phyloP scores from a whole-genome alignment of 331 rosid genomes.

The Malus hybrid region DNA sequence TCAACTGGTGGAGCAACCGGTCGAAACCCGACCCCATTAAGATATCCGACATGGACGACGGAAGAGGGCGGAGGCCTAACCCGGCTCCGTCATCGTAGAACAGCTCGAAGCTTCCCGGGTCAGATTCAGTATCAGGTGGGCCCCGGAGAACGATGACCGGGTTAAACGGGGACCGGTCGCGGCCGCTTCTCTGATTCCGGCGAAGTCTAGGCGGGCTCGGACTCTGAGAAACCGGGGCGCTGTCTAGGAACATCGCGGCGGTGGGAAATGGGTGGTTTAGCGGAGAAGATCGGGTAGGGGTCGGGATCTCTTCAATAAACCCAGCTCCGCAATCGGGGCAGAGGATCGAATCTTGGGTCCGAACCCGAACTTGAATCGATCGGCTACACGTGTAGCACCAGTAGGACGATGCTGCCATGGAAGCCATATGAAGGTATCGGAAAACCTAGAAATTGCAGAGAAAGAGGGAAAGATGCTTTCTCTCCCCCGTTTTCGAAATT shows the following conservation, averaged over 20 bases:
- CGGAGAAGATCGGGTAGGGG: slow-evolving; percentile 26
- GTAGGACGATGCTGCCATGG: slow-evolving; percentile 37
- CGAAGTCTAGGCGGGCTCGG: slow-evolving; percentile 27
- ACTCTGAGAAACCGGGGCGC: slow-evolving; percentile 18
- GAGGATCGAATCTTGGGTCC: slow-evolving; percentile 19
- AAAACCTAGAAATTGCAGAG: slow-evolving; percentile 6
- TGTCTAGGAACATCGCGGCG: slow-evolving; percentile 30
- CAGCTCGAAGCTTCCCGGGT: slow-evolving; percentile 49
- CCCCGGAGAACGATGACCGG: slow-evolving; percentile 60
- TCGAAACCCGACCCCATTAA: slow-evolving; percentile 68
- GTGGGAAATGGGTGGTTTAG: slow-evolving; percentile 30
- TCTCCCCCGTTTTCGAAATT: background rate
- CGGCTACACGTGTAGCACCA: slow-evolving; percentile 60
- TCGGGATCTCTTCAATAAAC: slow-evolving; percentile 45
- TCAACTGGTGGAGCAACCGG: slow-evolving; percentile 52
- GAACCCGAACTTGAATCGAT: slow-evolving; percentile 31
- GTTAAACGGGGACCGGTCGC: slow-evolving; percentile 54
- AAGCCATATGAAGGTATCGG: slow-evolving; percentile 26
- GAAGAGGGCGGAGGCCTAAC: slow-evolving; percentile 49
- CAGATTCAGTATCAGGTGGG: slow-evolving; percentile 30
- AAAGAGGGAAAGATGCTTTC: background rate
- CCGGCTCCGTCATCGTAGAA: slow-evolving; percentile 54
- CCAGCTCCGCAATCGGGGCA: slow-evolving; percentile 58
- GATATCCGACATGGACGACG: slow-evolving; percentile 47
- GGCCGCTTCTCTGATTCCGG: slow-evolving; percentile 33